Conservation (phyloP, 805 yeast species). For the Yarrowia bubula region DNA sequence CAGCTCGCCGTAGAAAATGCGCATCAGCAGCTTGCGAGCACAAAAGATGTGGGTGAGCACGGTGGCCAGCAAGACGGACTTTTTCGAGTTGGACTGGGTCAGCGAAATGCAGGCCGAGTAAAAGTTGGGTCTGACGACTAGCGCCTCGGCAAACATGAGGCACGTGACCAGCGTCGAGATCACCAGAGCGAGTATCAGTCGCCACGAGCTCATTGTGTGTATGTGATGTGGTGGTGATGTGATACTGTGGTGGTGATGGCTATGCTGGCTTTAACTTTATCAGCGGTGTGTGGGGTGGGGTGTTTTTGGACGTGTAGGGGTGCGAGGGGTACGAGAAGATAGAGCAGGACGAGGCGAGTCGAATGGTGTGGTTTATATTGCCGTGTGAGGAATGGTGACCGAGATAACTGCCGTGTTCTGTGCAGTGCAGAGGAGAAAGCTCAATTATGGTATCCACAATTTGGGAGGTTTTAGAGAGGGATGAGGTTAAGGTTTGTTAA, state of each 20-base stretch:
- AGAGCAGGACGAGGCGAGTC: no score
- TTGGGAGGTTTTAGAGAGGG: no score
- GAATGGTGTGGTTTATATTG: no score
- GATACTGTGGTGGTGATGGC: background rate
- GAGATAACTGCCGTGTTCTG: no score
- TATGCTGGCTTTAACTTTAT: conserved; percentile 19
- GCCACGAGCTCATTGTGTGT: conserved; percentile 20
- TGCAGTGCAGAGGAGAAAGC: no score
- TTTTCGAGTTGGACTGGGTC: conserved; percentile 51
- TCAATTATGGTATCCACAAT: no score
- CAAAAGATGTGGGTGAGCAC: conserved; percentile 30
- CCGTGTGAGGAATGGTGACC: no score
- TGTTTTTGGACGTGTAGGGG: background rate
- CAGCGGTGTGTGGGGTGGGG: background rate
- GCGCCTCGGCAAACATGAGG: conserved; percentile 42
- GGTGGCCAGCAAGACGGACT: conserved; percentile 43
- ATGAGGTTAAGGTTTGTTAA: no score
- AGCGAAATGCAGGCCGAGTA: conserved; percentile 52
- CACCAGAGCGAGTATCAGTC: conserved; percentile 16
- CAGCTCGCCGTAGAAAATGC: conserved; percentile 61
- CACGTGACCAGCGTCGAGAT: conserved; percentile 38
- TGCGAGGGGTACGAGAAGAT: no score
- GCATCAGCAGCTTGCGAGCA: conserved; percentile 29
- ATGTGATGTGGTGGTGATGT: background rate
- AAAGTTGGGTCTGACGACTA: conserved; percentile 48